Conservation (phyloP, 1,284 basidiomycete genomes). For the Ustilago sp. region DNA sequence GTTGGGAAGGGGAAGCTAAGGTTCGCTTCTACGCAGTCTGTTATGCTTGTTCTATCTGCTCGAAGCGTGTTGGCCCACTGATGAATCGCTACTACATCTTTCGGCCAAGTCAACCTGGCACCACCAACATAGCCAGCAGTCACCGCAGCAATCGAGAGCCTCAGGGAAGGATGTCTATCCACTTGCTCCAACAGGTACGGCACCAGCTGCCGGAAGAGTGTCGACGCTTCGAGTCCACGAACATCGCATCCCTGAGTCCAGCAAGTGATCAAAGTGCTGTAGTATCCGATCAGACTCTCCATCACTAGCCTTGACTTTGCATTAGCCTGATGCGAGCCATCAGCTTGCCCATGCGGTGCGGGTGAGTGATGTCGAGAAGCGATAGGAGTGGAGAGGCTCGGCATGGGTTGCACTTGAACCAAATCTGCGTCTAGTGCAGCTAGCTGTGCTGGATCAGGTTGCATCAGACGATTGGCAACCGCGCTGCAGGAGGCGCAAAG, state of each 20-base stretch:
- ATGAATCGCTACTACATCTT: conserved; percentile 44
- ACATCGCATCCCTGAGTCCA: conserved; percentile 46
- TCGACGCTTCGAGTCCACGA: conserved; percentile 36
- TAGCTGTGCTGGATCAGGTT: conserved; percentile 26
- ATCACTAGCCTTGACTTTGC: conserved; percentile 34
- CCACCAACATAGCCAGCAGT: conserved; percentile 46
- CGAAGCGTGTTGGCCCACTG: conserved; percentile 44
- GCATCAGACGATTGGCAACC: conserved; percentile 43
- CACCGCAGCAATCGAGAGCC: conserved; percentile 41
- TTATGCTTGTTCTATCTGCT: conserved; percentile 31
- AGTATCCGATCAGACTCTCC: conserved; percentile 48
- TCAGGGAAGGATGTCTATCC: conserved; percentile 25
- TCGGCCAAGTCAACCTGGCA: conserved; percentile 37
- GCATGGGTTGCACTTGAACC: conserved; percentile 32
- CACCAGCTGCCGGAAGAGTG: conserved; percentile 34
- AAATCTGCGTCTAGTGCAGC: conserved; percentile 30
- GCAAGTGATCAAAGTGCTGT: conserved; percentile 46
- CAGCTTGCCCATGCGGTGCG: not conserved
- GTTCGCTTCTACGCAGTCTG: conserved; percentile 40
- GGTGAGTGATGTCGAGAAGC: conserved; percentile 32
- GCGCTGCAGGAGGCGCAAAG: conserved; percentile 38
- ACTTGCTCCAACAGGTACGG: conserved; percentile 40
- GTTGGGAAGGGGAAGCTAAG: conserved; percentile 25
- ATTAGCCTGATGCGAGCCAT: conserved; percentile 7
- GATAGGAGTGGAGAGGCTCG: conserved; percentile 40